These are phyloP conservation scores for Fomitopsis schrenkii DNA, from an alignment of 1,284 basidiomycete genomes.

Conservation along the genomic window DNA sequence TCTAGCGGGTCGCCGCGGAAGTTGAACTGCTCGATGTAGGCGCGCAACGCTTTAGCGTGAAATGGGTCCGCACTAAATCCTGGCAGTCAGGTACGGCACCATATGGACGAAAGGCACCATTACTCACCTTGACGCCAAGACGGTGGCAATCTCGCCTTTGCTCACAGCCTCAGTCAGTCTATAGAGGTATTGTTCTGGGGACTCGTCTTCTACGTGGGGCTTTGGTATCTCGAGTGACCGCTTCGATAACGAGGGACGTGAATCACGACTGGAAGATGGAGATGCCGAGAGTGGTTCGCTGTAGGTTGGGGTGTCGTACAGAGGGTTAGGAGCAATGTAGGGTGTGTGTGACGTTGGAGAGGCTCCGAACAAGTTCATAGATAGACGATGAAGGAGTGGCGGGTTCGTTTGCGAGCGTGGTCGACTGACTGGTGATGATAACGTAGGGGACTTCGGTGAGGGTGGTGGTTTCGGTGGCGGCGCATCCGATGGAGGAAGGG, in stretches of 20 bases:
- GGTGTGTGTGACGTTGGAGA: slow-evolving; percentile 31
- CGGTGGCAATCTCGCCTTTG: slow-evolving; percentile 73
- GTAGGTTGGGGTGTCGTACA: slow-evolving; percentile 7
- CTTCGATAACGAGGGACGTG: slow-evolving; percentile 43
- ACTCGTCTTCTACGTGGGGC: slow-evolving; percentile 56
- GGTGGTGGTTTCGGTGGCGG: slow-evolving; percentile 9
- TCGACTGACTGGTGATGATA: slow-evolving; percentile 24
- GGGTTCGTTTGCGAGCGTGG: slow-evolving; percentile 68
- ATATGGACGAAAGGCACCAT: neutral
- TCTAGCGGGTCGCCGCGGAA: slow-evolving; percentile 86
- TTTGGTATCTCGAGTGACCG: slow-evolving; percentile 43
- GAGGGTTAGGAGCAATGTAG: slow-evolving; percentile 20
- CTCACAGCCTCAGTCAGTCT: slow-evolving; percentile 61
- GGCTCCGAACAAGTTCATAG: slow-evolving; percentile 61
- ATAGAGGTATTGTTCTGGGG: slow-evolving; percentile 64
- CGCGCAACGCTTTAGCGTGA: slow-evolving; percentile 65
- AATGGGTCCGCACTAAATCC: slow-evolving; percentile 64
- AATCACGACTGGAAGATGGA: slow-evolving; percentile 34
- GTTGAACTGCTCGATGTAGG: slow-evolving; percentile 78
- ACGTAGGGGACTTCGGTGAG: slow-evolving; percentile 15
- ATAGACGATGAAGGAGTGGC: slow-evolving; percentile 64
- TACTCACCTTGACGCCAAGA: slow-evolving; percentile 77
- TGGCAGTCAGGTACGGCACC: slow-evolving; percentile 8
- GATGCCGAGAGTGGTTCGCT: slow-evolving; percentile 19
- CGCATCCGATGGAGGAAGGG: neutral